These are phyloP conservation scores for Lecanicillium sp. DNA, from an alignment of 2,329 filamentous ascomycete species.

Conservation along the genomic window DNA sequence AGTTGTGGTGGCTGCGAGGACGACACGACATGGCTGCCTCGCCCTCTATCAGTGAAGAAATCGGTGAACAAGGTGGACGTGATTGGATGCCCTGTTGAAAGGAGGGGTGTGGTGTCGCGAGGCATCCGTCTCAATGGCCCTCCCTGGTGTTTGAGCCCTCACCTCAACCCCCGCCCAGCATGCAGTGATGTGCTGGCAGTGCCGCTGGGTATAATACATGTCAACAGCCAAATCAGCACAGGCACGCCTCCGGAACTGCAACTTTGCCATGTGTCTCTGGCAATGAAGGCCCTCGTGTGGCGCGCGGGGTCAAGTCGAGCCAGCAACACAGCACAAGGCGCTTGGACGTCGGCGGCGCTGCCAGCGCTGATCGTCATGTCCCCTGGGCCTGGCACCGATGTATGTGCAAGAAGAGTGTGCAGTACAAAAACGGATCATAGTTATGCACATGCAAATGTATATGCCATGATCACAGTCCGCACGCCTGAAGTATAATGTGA, in stretches of 20 bases:
- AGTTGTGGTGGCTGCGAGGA: constrained; percentile 4
- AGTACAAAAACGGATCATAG: background rate
- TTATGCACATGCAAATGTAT: constrained; percentile 11
- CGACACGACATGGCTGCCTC: constrained; percentile 5
- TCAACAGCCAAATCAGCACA: constrained; percentile 4
- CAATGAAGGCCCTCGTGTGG: constrained; percentile 13
- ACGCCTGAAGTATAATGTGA: background rate
- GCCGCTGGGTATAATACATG: constrained; percentile 12
- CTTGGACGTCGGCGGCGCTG: constrained; percentile 14
- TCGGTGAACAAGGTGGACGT: constrained; percentile 10
- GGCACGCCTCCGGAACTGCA: constrained; percentile 3
- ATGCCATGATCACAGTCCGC: background rate
- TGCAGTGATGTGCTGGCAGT: constrained; percentile 16
- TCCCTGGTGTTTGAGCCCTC: constrained; percentile 8
- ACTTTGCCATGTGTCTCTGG: constrained; percentile 9
- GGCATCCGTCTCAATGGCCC: background rate
- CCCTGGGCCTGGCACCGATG: constrained; percentile 10
- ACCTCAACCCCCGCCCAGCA: constrained; percentile 10
- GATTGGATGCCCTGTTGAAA: constrained; percentile 10
- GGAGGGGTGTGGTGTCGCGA: constrained; percentile 13
- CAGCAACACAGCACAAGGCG: constrained; percentile 5
- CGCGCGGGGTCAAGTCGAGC: constrained; percentile 13
- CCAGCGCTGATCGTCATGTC: constrained; percentile 12
- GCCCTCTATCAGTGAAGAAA: constrained; percentile 5
- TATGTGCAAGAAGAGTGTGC: constrained; percentile 7